Evolutionary conservation across 2,329 filamentous ascomycete genomes (phyloP).

Genomic region (Fusarium subglutinans): DNA sequence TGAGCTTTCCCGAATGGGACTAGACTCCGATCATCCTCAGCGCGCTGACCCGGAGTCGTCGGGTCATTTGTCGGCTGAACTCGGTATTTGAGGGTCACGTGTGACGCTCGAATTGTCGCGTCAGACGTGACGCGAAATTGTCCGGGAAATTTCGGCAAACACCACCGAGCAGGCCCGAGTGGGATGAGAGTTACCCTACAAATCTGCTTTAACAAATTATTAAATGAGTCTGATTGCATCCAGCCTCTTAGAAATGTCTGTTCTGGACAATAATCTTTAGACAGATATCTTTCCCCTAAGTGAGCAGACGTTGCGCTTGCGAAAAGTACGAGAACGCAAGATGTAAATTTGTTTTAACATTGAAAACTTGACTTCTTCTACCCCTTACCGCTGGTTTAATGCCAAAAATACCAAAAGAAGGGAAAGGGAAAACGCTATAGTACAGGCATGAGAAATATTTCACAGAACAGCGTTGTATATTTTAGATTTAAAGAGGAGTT

Average conservation of each 20-base stretch:
- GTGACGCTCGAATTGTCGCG: neutral
- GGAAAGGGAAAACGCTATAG: rapidly evolving
- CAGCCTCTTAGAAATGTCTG: neutral
- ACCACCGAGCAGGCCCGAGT: neutral
- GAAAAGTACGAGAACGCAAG: rapidly evolving
- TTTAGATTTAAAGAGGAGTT: rapidly evolving
- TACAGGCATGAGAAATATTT: neutral
- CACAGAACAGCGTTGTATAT: rapidly evolving
- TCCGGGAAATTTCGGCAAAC: neutral
- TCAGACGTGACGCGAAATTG: neutral
- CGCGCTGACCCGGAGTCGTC: neutral
- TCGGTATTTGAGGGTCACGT: neutral
- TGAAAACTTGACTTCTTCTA: too few relatives aligned
- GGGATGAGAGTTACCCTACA: neutral
- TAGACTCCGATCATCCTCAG: neutral
- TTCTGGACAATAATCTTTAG: rapidly evolving
- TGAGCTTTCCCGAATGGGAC: neutral
- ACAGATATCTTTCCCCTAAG: rapidly evolving
- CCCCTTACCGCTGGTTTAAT: neutral
- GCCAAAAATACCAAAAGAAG: rapidly evolving
- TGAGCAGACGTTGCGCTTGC: rapidly evolving
- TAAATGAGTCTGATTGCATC: neutral
- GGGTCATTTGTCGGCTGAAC: neutral
- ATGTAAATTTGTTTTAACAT: rapidly evolving
- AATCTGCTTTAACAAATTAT: too few relatives aligned